These are phyloP conservation scores for Aspergillus saccharolyticus DNA, from an alignment of 495 filamentous ascomycete genomes.

Conservation along the genomic window DNA sequence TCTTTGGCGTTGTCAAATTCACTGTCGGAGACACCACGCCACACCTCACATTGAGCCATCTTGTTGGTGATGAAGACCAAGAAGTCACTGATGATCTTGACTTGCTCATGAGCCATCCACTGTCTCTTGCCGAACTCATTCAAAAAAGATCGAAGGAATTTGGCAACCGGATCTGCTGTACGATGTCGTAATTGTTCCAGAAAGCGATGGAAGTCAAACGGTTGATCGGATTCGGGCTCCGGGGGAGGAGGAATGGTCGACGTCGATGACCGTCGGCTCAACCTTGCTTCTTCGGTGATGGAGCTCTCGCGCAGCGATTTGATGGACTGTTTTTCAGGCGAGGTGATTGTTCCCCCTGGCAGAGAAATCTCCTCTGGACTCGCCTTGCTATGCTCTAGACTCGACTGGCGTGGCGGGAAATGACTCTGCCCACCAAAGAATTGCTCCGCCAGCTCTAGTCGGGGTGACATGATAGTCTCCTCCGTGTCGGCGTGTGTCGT, in stretches of 20 bases:
- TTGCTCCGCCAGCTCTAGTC: slow-evolving; percentile 66
- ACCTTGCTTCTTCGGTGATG: slow-evolving; percentile 35
- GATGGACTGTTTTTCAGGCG: slow-evolving; percentile 19
- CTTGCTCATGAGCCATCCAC: slow-evolving; percentile 99
- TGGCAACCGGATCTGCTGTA: slow-evolving; percentile 92
- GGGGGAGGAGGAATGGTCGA: slow-evolving; percentile 65
- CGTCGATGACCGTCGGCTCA: slow-evolving; percentile 44
- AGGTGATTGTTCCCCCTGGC: slow-evolving; percentile 13
- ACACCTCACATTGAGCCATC: slow-evolving; percentile 98
- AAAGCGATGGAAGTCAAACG: slow-evolving; percentile 98
- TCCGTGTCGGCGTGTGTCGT: slow-evolving; percentile 59
- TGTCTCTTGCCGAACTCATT: slow-evolving; percentile 95
- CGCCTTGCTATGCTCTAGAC: slow-evolving; percentile 60
- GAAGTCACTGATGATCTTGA: slow-evolving; percentile 97
- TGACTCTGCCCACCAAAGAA: slow-evolving; percentile 56
- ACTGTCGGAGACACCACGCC: slow-evolving; percentile 89
- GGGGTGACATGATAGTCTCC: slow-evolving; percentile 78
- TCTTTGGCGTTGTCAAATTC: slow-evolving; percentile 98
- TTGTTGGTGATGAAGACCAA: slow-evolving; percentile 97
- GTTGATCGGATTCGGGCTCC: slow-evolving; percentile 80
- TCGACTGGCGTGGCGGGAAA: slow-evolving; percentile 79
- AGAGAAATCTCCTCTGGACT: slow-evolving; percentile 1
- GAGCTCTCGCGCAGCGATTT: slow-evolving; percentile 15
- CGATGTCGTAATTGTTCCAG: slow-evolving; percentile 91
- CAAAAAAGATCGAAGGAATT: slow-evolving; percentile 91